Evolutionary conservation across 768 basidiomycete species (phyloP), one percentile per base, ranked within the genome.

Genomic region (Suillus lakei): DNA sequence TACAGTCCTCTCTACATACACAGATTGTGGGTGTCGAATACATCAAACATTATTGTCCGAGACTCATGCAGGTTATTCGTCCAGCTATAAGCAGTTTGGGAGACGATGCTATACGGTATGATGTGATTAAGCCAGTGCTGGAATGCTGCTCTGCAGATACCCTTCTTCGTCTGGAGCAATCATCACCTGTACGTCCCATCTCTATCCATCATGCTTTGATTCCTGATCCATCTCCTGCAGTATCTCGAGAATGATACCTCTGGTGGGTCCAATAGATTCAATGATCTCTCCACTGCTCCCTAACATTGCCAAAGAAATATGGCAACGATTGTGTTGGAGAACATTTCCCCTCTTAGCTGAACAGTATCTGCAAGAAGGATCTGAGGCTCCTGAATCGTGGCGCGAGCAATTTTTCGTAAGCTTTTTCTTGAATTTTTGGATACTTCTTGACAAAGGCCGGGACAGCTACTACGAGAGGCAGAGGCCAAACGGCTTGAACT

Each of bases 91-190:
- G 78, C 60, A 86, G 86, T 71, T 79, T 95, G 30, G 91, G 91
- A 16, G 83, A 85, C 67, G 73, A 75, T 66, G 26, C 39, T 30
- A 72, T 92, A 70, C 85, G 85, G 64, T 91, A 86, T 75, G 80
- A 83, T 51, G 81, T 93, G 60, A 84, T 91, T 67, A 85, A 84
- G 72, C 93, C 92, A 51, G 87, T 95, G 51, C 81, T 95, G 65
- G 87, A 90, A 71, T 84, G 85, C 70, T 93, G 92, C 77, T 83
- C 84, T 63, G 83, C 87, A 67, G 90, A 92, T 65, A 88, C 89
- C 66, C 84, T 95, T 30, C 78, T 84, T 64, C 81, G 85, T 67
- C 75, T 95, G 66, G 93, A 95, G 78, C 80, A 85, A 68, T 79
- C 84, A 58, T 89, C 91, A 50, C 90, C 91, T 60, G 93, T 92